phyloP scores from a whole-genome alignment of 768 basidiomycete species.

The Phlebiopsis flavidoalba region DNA sequence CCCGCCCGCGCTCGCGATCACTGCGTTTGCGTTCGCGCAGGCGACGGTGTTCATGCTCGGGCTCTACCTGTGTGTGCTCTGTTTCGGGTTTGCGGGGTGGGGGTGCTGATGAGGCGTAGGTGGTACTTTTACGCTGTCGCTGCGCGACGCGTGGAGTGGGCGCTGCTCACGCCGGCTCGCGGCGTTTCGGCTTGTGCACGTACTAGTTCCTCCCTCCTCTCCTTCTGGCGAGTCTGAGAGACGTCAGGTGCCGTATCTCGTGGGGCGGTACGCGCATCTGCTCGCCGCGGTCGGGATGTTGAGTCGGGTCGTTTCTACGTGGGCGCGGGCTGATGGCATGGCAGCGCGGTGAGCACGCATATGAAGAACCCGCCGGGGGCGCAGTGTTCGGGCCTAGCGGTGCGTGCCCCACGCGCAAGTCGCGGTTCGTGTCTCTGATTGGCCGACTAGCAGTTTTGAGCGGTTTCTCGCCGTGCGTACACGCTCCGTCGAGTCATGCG shows the following conservation, averaged over 20 bases:
- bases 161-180: conserved; percentile 4
- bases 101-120: not conserved
- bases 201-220: not conserved
- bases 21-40: conserved; percentile 7
- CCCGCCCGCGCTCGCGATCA: conserved; percentile 2
- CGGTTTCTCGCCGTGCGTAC: not conserved
- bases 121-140: conserved; percentile 3
- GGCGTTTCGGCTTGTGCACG: conserved; percentile 4
- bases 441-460: not conserved
- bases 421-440: not conserved
- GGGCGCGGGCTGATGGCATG: not conserved
- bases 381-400: not conserved
- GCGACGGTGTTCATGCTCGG: conserved; percentile 13
- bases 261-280: conserved; percentile 10
- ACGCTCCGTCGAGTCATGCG: not conserved
- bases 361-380: not conserved
- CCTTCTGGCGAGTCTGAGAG: not conserved
- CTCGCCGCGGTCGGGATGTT: conserved; percentile 7
- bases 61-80: conserved; percentile 10
- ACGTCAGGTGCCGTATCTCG: not conserved
- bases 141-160: conserved; percentile 5
- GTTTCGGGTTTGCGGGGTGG: not conserved
- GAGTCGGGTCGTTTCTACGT: not conserved
- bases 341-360: not conserved
- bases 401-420: not conserved